Percentiles rank a stretch among this genome's conserved stretches.
Conservation (phyloP, 169 alveolate species). For the Plasmodium gallinaceum region DNA sequence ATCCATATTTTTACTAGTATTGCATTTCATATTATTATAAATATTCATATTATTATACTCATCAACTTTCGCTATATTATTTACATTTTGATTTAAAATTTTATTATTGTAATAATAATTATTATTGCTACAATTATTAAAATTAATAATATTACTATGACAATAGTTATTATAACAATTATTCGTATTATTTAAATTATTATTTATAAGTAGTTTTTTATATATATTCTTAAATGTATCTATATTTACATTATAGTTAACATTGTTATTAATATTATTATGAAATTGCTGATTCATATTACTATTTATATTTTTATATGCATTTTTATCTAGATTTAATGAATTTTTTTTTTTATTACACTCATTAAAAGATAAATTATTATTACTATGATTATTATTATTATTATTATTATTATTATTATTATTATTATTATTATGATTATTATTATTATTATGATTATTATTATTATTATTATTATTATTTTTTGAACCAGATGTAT, state of each 20-base stretch:
- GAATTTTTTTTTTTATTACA: not conserved
- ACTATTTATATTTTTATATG: conserved; percentile 6
- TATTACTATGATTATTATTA: not conserved
- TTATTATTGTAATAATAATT: conserved; percentile 18
- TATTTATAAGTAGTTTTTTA: conserved; percentile 18
- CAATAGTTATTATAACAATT: conserved; percentile 32
- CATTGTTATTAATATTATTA: conserved; percentile 14
- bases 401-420: not conserved
- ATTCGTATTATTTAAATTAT: conserved; percentile 23
- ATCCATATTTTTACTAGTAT: conserved; percentile 1
- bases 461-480: conserved; percentile 1
- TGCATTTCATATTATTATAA: not conserved
- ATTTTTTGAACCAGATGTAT: not conserved
- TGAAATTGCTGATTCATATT: not conserved
- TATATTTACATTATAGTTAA: conserved; percentile 13
- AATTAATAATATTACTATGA: conserved; percentile 30
- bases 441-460: not conserved
- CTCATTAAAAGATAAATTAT: conserved; percentile 6
- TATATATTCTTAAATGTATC: conserved; percentile 29
- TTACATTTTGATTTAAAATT: not conserved
- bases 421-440: not conserved
- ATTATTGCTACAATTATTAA: conserved; percentile 26
- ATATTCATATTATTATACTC: conserved; percentile 4
- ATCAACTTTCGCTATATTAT: not conserved
- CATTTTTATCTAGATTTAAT: conserved; percentile 1